phyloP scores from a whole-genome alignment of 2,329 filamentous ascomycete genomes.

The Dactylonectria macrodidyma region DNA sequence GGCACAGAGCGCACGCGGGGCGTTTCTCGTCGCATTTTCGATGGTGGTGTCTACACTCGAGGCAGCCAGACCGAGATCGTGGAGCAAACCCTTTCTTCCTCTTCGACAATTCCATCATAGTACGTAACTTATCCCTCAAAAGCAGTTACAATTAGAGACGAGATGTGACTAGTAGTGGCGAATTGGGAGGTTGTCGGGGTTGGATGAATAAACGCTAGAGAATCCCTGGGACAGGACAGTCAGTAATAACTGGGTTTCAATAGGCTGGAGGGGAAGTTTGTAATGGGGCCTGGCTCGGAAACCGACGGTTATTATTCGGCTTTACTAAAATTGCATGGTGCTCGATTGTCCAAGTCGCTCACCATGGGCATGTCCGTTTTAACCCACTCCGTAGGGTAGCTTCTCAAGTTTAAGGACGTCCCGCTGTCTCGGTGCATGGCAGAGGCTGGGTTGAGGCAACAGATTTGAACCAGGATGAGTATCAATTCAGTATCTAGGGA shows the following conservation, averaged over 20 bases:
- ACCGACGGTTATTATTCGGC: background rate
- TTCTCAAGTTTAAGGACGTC: too few relatives aligned
- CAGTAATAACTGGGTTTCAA: background rate
- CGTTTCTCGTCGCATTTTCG: conserved; percentile 20
- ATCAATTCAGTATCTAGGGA: background rate
- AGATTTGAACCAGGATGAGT: background rate
- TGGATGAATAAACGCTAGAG: background rate
- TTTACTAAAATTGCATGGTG: background rate
- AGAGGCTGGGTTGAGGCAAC: too few relatives aligned
- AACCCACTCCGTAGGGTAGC: too few relatives aligned
- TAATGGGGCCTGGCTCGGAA: background rate
- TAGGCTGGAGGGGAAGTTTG: background rate
- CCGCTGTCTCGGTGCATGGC: too few relatives aligned
- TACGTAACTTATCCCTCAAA: background rate
- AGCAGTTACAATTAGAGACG: background rate
- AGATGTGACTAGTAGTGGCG: background rate
- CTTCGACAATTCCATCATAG: background rate
- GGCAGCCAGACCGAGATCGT: conserved; percentile 18
- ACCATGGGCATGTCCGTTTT: background rate
- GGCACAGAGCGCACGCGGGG: conserved; percentile 9
- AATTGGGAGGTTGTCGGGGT: background rate
- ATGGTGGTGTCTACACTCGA: conserved; percentile 18
- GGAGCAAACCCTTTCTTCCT: conserved; percentile 13
- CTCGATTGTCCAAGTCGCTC: background rate
- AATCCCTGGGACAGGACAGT: background rate